Conservation (phyloP, 2,329 filamentous ascomycete genomes). For the Fusarium falciforme region DNA sequence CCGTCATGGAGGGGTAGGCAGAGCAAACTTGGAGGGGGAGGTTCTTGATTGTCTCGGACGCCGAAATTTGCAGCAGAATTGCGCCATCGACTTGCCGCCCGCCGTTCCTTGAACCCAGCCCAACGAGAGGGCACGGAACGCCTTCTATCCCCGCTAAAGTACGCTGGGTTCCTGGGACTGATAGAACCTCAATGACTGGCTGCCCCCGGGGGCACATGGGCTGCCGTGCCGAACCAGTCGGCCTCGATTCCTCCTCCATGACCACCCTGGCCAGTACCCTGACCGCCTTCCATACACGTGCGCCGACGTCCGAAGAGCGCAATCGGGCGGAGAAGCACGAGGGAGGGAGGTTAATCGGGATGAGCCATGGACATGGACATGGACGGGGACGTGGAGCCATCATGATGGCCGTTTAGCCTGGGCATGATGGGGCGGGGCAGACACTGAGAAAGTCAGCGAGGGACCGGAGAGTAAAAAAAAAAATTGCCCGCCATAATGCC, state of each 20-base stretch:
- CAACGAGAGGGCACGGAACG: not conserved
- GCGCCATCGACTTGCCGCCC: slow-evolving; percentile 41
- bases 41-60: slow-evolving; percentile 24
- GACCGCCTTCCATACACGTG: slow-evolving; percentile 45
- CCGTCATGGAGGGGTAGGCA: slow-evolving; percentile 40
- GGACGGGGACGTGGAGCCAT: slow-evolving; percentile 14
- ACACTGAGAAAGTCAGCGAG: not conserved
- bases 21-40: slow-evolving; percentile 22
- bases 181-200: not conserved
- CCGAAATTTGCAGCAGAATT: slow-evolving; percentile 42
- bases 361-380: not conserved
- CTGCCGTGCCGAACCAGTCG: slow-evolving; percentile 34
- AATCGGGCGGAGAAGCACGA: slow-evolving; percentile 16
- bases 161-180: slow-evolving; percentile 18
- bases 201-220: not conserved
- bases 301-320: slow-evolving; percentile 25
- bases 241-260: slow-evolving; percentile 19
- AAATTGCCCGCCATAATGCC: not conserved
- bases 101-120: slow-evolving; percentile 12
- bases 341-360: not conserved
- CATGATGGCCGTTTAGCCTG: slow-evolving; percentile 14
- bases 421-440: slow-evolving; percentile 34
- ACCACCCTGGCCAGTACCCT: slow-evolving; percentile 41
- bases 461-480: not conserved
- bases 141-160: not conserved